Base-by-base conservation (phyloP, 2,329 filamentous ascomycete species). In the Raffaelea albimanens region DNA sequence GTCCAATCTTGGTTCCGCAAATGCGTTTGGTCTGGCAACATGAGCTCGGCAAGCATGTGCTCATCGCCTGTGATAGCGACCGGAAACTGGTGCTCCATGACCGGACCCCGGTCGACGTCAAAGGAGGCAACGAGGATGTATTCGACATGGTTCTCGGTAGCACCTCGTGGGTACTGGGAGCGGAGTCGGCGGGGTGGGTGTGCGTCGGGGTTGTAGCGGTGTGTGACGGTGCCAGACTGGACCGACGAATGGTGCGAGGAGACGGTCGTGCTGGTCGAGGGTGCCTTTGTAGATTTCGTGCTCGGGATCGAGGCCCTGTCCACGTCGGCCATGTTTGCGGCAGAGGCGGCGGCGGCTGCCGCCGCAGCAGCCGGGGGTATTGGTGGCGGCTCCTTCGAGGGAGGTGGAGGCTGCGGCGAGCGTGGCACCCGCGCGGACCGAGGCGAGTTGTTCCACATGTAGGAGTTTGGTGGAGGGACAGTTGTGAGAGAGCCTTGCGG, bases 41-140 rank as follows among this genome's bases (percentile, higher is more conserved):
- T 98, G 59, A 98, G 78, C 70, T 98, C 93, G 7, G 93, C 93
- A 60, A 98, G 69, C 90, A 97, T 97, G 59, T 95, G 85, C 69
- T 98, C 93, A 62, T 98, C 91, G 29, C 93, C 91, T 44, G 89
- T 96, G 53, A 98, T 97, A 44, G 91, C 83, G 39, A 87, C 83
- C 0, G 93, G 93, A 61, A 91, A 98, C 62, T 98, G 93, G 63
- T 98, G 90, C 63, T 98, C 93, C 93, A 98, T 97, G 57, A 96
- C 82, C 42, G 91, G 91, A 3, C 93, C 93, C 46, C 87, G 82
- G 64, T 97, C 91, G 58, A 97, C 95, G 65, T 97, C 89, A 67
- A 98, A 98, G 2, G 89, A 95, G 4, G 93, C 93, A 47, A 98
- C 93, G 46, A 98, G 73, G 46, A 98, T 97, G 62, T 97, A 98